Base-by-base conservation (phyloP, 2,329 filamentous ascomycete genomes). In the Cladophialophora chaetospira region DNA sequence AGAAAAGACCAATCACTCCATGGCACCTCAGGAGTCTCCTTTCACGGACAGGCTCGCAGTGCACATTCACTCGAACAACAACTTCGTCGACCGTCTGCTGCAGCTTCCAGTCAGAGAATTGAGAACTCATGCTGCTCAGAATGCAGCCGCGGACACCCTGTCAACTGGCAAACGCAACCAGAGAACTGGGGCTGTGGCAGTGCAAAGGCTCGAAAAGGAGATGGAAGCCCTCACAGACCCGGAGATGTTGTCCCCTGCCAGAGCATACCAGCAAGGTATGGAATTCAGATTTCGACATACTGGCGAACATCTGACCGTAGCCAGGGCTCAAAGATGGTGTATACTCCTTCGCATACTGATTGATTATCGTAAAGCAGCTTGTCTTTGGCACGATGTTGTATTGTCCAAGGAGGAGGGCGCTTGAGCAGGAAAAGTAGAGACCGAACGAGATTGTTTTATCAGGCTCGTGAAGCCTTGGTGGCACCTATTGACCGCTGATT, bases 201-300 rank as follows among this genome's bases (percentile, higher is more conserved):
- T 53, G 23, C 48, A 29, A 5, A 38, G 25, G 43, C 42, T 48
- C 17, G 42, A 57, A 21, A 28, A 25, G 13, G 48, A 48, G 29
- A 53, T 57, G 42, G 35, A 52, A 13, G 21, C 11, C 17, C 23
- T 47, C n/a, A 57, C 55, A 19, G 49, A 57, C 23, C 29, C 17
- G 13, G 17, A 9, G 15, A 21, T 57, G 15, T 48, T 53, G 17
- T n/a, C 25, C 15, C 21, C 23, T 4, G 55, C 55, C 5, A 23
- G 26, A 53, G 25, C 36, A 25, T 42, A 57, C 15, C 55, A 57
- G 36, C 10, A 42, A 47, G 42, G 54, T 40, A 21, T 11, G 36
- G 23, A 11, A 21, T 21, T 19, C 17, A 11, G 36, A 3, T 10
- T 19, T 9, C 23, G 23, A 13, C 3, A 8, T 21, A 17, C 3